Conservation (phyloP, 1,284 basidiomycete species). For the Ganoderma boninense region DNA sequence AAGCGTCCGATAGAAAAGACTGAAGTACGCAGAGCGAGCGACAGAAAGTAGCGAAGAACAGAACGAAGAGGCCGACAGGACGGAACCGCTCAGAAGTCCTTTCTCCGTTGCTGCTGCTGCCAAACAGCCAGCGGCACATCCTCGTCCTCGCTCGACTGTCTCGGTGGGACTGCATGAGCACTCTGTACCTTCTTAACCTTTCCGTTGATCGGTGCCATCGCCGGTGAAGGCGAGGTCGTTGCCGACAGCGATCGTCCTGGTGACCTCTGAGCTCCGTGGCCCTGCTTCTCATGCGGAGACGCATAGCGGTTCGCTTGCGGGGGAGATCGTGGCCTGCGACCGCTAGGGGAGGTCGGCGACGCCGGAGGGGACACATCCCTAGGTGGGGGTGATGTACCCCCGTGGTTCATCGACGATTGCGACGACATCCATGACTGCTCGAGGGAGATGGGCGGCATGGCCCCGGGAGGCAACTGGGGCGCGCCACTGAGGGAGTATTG, state of each 20-base stretch:
- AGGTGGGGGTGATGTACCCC: slow-evolving; percentile 47
- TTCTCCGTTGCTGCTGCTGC: slow-evolving; percentile 73
- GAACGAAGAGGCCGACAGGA: not conserved
- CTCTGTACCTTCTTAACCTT: slow-evolving; percentile 70
- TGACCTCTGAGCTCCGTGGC: slow-evolving; percentile 40
- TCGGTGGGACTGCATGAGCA: slow-evolving; percentile 61
- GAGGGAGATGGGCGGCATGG: slow-evolving; percentile 59
- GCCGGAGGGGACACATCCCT: slow-evolving; percentile 43
- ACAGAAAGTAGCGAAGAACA: not conserved
- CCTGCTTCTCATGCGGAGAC: slow-evolving; percentile 42
- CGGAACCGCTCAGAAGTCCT: slow-evolving; percentile 28
- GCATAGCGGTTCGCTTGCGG: slow-evolving; percentile 49
- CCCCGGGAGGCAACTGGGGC: slow-evolving; percentile 62
- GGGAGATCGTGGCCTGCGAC: slow-evolving; percentile 48
- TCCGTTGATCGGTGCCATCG: slow-evolving; percentile 56
- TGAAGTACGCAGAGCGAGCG: not conserved
- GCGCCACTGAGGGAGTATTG: slow-evolving; percentile 41
- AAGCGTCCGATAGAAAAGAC: not conserved
- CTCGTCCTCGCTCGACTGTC: slow-evolving; percentile 68
- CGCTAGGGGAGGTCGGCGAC: slow-evolving; percentile 28
- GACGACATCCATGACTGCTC: slow-evolving; percentile 45
- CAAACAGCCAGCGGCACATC: slow-evolving; percentile 79
- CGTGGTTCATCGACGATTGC: slow-evolving; percentile 28
- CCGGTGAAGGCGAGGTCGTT: slow-evolving; percentile 55
- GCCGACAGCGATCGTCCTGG: slow-evolving; percentile 74